A percentile compares a stretch with the other conserved stretches of the same genome.
These are phyloP conservation scores for Ophiocordyceps camponoti-floridani DNA, from an alignment of 2,329 filamentous ascomycete species.

Conservation along the genomic window DNA sequence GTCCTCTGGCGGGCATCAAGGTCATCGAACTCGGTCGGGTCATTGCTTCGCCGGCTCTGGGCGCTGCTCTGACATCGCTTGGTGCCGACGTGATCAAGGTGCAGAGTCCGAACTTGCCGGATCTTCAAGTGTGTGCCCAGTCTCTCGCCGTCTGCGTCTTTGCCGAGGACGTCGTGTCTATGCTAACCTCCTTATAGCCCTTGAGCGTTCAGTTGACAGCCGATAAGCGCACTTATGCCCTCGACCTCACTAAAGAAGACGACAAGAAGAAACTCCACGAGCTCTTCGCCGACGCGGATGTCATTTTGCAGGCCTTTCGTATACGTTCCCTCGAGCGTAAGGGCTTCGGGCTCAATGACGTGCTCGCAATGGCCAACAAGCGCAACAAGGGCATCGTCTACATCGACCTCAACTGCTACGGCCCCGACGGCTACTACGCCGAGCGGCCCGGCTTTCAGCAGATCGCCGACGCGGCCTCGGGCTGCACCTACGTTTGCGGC, in stretches of 20 bases:
- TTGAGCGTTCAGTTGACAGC: conserved; percentile 17
- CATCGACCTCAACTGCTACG: conserved; percentile 50
- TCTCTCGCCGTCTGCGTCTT: no score
- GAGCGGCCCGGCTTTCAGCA: conserved; percentile 47
- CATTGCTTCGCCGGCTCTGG: conserved; percentile 28
- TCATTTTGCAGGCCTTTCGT: conserved; percentile 1
- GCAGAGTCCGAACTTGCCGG: conserved; percentile 21
- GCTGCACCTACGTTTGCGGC: conserved; percentile 14
- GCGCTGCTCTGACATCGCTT: conserved; percentile 20
- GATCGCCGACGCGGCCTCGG: conserved; percentile 33
- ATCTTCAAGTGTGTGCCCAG: conserved; percentile 24
- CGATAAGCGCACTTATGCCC: conserved; percentile 9
- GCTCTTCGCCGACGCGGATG: conserved; percentile 28
- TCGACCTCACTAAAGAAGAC: conserved; percentile 25
- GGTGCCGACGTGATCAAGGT: conserved; percentile 16
- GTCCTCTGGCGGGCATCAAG: conserved; percentile 25
- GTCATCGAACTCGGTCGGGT: conserved; percentile 31
- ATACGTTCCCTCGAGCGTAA: conserved; percentile 24
- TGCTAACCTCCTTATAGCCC: conserved; percentile 23
- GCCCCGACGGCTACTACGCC: conserved; percentile 35
- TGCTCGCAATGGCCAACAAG: conserved; percentile 25
- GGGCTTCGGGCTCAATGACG: conserved; percentile 22
- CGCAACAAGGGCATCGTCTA: conserved; percentile 44
- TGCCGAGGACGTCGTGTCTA: no score
- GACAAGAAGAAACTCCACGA: conserved; percentile 19